Percentiles rank a stretch among this genome's conserved stretches.
phyloP scores from a whole-genome alignment of 371 early-diverging fungal species.

The Catenaria anguillulae region DNA sequence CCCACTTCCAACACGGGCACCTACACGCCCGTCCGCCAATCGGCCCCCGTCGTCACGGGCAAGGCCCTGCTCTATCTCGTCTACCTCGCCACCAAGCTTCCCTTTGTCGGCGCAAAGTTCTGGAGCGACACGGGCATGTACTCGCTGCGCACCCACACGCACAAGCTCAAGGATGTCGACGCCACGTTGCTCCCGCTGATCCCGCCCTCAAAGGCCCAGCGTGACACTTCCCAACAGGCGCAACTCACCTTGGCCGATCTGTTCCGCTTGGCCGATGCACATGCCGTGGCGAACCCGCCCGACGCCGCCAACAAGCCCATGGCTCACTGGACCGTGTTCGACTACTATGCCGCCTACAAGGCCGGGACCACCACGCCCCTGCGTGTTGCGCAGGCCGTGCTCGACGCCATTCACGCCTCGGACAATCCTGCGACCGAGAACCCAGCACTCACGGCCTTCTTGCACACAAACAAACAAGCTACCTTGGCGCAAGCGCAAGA shows the following conservation, averaged over 20 bases:
- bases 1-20: no score
- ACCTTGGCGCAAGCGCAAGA: constrained; percentile 40
- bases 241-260: no score
- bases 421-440: constrained; percentile 14
- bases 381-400: constrained; percentile 7
- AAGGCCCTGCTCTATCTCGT: not conserved
- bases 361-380: constrained; percentile 17
- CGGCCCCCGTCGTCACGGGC: not conserved
- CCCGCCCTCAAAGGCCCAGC: not conserved
- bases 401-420: constrained; percentile 20
- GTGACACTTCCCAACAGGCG: no score
- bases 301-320: not conserved
- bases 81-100: not conserved
- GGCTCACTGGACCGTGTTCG: constrained; percentile 8
- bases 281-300: no score
- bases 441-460: constrained; percentile 27
- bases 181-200: not conserved
- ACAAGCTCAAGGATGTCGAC: not conserved
- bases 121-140: not conserved
- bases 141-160: not conserved
- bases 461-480: constrained; percentile 18
- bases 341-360: constrained; percentile 23
- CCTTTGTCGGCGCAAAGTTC: not conserved
- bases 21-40: not conserved
- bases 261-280: no score